phyloP scores from a whole-genome alignment of 495 filamentous ascomycete species.

The Penicillium diatomitis region DNA sequence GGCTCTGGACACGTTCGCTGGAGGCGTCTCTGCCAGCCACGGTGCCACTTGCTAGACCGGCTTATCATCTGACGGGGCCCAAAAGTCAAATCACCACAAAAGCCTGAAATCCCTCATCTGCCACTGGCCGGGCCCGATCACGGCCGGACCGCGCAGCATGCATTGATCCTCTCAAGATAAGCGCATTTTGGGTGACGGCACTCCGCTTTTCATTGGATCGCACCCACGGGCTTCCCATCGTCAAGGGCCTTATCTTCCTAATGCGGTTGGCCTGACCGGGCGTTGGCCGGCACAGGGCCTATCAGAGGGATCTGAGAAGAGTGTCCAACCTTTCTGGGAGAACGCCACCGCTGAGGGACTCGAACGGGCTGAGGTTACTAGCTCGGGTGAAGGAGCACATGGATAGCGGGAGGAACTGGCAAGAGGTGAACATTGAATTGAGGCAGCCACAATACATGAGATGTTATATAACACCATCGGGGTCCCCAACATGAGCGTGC shows the following conservation, averaged over 20 bases:
- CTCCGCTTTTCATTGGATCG: neutral
- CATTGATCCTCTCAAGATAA: neutral
- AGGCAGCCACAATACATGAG: too few relatives aligned
- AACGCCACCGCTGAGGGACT: too few relatives aligned
- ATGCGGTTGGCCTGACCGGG: constrained; percentile 2
- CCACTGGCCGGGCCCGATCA: neutral
- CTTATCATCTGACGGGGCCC: neutral
- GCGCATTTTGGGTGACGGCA: neutral
- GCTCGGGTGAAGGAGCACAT: too few relatives aligned
- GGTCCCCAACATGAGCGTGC: neutral
- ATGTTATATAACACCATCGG: constrained; percentile 5
- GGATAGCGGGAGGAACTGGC: too few relatives aligned
- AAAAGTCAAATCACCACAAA: neutral
- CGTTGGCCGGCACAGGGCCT: neutral
- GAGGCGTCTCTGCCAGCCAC: neutral
- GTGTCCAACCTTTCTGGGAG: neutral
- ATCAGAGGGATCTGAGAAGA: neutral
- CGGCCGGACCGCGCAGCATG: neutral
- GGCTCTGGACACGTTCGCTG: neutral
- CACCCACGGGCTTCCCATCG: neutral
- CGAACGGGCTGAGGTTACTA: too few relatives aligned
- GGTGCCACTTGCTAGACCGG: neutral
- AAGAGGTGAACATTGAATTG: too few relatives aligned
- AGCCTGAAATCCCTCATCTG: neutral
- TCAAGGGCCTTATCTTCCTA: constrained; percentile 1